These are phyloP conservation scores for Verruconis gallopava DNA, from an alignment of 2,329 filamentous ascomycete genomes.

Conservation along the genomic window DNA sequence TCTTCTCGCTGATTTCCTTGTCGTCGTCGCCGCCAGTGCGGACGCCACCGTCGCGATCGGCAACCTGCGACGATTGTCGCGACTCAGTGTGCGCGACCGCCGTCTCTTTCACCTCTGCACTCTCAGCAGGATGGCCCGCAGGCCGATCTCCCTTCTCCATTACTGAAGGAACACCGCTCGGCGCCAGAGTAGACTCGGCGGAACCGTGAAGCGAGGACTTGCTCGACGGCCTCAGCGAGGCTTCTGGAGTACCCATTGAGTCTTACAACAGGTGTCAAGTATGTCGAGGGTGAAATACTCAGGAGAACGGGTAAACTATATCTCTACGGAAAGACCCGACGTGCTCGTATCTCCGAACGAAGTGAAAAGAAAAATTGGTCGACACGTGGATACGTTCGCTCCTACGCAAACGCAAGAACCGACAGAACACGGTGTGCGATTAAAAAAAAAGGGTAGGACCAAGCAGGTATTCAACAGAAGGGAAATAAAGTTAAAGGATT, in stretches of 20 bases:
- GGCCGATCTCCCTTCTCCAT: neutral
- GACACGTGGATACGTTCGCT: neutral
- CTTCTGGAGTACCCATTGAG: neutral
- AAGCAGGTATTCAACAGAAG: neutral
- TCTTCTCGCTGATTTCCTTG: neutral
- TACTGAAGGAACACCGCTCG: neutral
- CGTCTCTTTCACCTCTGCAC: neutral
- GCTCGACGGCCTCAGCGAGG: neutral
- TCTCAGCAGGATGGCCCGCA: neutral
- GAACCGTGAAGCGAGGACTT: neutral
- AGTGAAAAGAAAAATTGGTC: neutral
- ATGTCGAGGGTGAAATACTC: too few species aligned
- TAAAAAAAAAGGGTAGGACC: neutral
- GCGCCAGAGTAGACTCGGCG: neutral
- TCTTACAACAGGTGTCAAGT: neutral
- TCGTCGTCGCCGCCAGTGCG: neutral
- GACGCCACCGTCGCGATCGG: too few species aligned
- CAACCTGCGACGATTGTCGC: too few species aligned
- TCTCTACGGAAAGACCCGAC: neutral
- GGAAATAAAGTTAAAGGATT: neutral
- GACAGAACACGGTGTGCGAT: neutral
- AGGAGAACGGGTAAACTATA: neutral
- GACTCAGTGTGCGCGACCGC: too few species aligned
- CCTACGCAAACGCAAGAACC: neutral
- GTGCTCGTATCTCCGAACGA: neutral